These are phyloP conservation scores for Cladorrhinum samala DNA, from an alignment of 495 filamentous ascomycete genomes.

Conservation along the genomic window DNA sequence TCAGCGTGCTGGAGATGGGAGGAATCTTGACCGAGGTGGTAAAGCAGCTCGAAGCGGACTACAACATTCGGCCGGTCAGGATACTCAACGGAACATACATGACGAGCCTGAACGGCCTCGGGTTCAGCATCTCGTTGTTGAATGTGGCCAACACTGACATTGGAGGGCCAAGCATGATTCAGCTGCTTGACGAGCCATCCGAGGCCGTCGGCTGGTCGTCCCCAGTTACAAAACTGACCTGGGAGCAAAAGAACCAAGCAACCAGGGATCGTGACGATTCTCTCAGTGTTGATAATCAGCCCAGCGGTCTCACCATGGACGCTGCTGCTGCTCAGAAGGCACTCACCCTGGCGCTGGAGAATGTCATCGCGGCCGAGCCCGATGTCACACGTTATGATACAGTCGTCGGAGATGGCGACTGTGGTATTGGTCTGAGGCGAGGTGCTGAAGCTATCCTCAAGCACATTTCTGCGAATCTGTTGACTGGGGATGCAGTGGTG, in stretches of 20 bases:
- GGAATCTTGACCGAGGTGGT: conserved; percentile 85
- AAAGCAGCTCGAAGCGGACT: conserved; percentile 62
- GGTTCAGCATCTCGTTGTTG: conserved; percentile 83
- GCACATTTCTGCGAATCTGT: conserved; percentile 50
- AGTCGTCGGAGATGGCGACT: conserved; percentile 92
- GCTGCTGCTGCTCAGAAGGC: conserved; percentile 48
- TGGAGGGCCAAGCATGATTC: conserved; percentile 72
- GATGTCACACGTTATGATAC: conserved; percentile 87
- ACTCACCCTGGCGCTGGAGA: conserved; percentile 61
- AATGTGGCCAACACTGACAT: conserved; percentile 76
- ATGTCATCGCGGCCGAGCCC: conserved; percentile 70
- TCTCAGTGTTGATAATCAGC: conserved; percentile 42
- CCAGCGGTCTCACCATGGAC: conserved; percentile 71
- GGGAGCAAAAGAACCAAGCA: conserved; percentile 46
- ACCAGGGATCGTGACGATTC: conserved; percentile 35
- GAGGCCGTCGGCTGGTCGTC: conserved; percentile 84
- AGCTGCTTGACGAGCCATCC: conserved; percentile 78
- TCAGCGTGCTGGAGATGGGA: conserved; percentile 81
- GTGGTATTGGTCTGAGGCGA: conserved; percentile 81
- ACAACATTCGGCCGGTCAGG: conserved; percentile 66
- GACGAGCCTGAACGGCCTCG: conserved; percentile 87
- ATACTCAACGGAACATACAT: conserved; percentile 63
- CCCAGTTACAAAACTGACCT: conserved; percentile 57
- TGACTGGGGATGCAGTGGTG: conserved; percentile 62
- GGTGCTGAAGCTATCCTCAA: conserved; percentile 81